Base-by-base conservation (phyloP, 352 stramenopile genomes). In the Phytopythium aichiense region DNA sequence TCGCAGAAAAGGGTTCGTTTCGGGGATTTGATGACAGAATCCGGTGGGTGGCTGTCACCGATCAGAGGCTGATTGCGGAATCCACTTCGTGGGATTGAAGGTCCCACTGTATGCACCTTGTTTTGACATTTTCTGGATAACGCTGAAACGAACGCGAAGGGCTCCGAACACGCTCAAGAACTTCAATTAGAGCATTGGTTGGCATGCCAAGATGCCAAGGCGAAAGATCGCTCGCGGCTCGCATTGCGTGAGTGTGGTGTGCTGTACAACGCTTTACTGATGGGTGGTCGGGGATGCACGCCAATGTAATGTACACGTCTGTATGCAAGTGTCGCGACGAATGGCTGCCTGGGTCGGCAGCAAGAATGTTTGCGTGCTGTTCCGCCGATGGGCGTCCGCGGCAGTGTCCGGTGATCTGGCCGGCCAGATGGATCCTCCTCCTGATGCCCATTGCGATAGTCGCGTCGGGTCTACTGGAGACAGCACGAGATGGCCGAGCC, bases 401-500 rank as follows among this genome's bases (percentile, higher is more conserved):
- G 35, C 12, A 5, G 35, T 5, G 8, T 15, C 35, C 35, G 8
- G 38, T 45, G 38, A 12, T 45, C 16, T 22, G 16, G 2, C n/a
- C n/a, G 15, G 0, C 38, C 16, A 42, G 37, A 45, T 45, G 38
- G 3, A 45, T 42, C 37, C 37, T 42, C 6, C 16, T 4, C 38
- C 38, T n/a, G 38, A 20, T 45, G 12, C 42, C 11, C 42, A 23
- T 23, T 48, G 42, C 42, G 13, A 8, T 9, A 48, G 15, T 12
- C 20, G 6, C 9, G 18, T 12, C 31, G 9, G 4, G n/a, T 13
- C 37, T 60, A 79, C 53, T 77, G 72, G 22, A 77, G 38, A 18
- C 18, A 60, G 59, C 72, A 79, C 9, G 37, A 53, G 42, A 68
- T 68, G 53, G 48, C 58, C 0, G 62, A 35, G 8, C 23, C 45